Evolutionary conservation across 2,329 filamentous ascomycete genomes (phyloP), one percentile per base, ranked within the genome.

Genomic region (Xylariaceae sp.): DNA sequence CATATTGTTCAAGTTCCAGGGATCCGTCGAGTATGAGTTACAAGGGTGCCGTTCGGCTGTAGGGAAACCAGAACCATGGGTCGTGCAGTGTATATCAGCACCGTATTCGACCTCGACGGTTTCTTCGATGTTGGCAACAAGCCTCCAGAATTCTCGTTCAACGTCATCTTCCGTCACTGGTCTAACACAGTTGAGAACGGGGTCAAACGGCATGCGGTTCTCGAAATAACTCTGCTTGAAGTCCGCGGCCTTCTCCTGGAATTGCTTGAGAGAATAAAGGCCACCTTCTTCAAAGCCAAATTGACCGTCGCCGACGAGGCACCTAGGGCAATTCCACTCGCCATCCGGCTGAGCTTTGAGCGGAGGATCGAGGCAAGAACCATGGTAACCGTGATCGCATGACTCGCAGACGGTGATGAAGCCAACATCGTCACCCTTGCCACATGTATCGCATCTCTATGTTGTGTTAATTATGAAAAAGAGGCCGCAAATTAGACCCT

Each of bases 31-130:
- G 72, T 97, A 96, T 0, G 89, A 83, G 71, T 97, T 90, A 44
- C 88, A 86, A 0, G 95, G 95, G 58, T 97, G 88, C 69, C 89
- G 91, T 72, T 99, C 95, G 7, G 96, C 87, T 0, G 94, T 98
- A 0, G 95, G 95, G 67, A 99, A 99, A 1, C 94, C 95, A 62
- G 94, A 98, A 7, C 95, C 95, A 70, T 99, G 95, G 0, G 95
- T 99, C 0, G 95, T 98, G 48, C 93, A 97, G 73, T 99, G 95
- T 50, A 99, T 97, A 69, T 99, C 95, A 8, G 95, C 95, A 34
- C 95, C 95, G 69, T 99, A 99, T 71, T 99, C 95, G 2, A 99
- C 95, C 73, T 98, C 95, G 1, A 98, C 93, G 0, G 92, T 96
- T 74, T 98, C 95, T 61, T 96, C 94, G 47, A 97, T 82, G 68